Evolutionary conservation across 202 grass and related monocot species (phyloP).

Genomic region (Carex sylvatica): DNA sequence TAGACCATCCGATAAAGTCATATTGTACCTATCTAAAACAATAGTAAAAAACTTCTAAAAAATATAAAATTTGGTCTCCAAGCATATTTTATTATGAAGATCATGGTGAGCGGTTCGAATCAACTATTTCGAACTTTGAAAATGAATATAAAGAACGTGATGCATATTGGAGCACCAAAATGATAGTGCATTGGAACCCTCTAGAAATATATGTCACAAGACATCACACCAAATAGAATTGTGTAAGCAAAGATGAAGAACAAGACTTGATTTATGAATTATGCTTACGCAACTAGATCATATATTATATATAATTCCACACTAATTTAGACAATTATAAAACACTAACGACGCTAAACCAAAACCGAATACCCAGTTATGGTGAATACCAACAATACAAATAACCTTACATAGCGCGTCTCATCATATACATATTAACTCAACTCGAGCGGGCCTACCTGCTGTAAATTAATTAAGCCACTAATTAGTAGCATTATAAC

Average conservation of each 20-base stretch:
- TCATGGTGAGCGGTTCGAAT: no score
- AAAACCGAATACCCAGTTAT: neutral
- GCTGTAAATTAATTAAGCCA: neutral
- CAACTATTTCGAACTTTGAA: no score
- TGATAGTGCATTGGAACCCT: no score
- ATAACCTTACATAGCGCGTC: neutral
- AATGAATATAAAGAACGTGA: no score
- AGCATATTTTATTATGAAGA: no score
- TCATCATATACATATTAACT: constrained; percentile 12
- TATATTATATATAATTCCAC: neutral
- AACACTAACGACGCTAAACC: neutral
- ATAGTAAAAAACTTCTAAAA: no score
- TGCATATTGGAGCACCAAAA: no score
- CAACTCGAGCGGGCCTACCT: neutral
- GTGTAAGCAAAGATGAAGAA: neutral
- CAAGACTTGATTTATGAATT: neutral
- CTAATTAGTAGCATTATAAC: constrained; percentile 17
- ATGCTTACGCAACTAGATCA: neutral
- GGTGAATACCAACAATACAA: neutral
- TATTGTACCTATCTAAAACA: no score
- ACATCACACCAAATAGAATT: neutral
- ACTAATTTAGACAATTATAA: neutral
- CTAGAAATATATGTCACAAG: no score
- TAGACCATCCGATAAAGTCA: no score
- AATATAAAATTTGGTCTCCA: no score